Base-by-base conservation (phyloP, 2,329 filamentous ascomycete species). In the Aspergillus felis region DNA sequence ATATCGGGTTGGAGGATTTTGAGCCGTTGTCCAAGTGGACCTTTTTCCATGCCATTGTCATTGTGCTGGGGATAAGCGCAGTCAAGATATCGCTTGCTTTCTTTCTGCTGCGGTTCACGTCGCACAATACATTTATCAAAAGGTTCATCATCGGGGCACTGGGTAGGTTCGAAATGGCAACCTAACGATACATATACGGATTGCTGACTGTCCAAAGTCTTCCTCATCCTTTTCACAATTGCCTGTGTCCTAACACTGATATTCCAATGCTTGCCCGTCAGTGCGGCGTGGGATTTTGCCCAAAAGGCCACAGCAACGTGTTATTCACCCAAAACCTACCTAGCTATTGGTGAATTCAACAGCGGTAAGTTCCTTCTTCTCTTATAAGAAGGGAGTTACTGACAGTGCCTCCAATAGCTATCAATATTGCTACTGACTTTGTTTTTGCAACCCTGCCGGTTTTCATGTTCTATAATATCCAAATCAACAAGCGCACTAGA, bases 21-120 rank as follows among this genome's bases (percentile, higher is more conserved):
- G 62, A 64, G 17, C 63, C 66, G 1, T 76, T 79, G 53, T 61
- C 69, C 1, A 77, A 79, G 47, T 74, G 77, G 44, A 71, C 73
- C 27, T 82, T 77, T 61, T 73, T 77, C 50, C 78, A 83, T 58
- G 75, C 76, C 7, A 67, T 84, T 50, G 67, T 81, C 47, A 71
- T 79, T 24, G 77, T 81, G 63, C 61, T 78, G 6, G 80, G 75
- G 2, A 74, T 78, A 27, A 76, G 74, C 32, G 47, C 74, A 8
- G 74, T 77, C 47, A 79, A 79, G 57, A 58, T 79, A 2, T 70
- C 76, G 0, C 71, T 78, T 1, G 77, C 75, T 0, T 67, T 70
- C 5, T 75, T 76, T 2, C 53, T 79, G 1, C 51, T 78, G 17
- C 71, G 77, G 0, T 77, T 79, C n/a, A 71, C 76, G 1, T 68